Evolutionary conservation across 2,329 filamentous ascomycete genomes (phyloP).

Genomic region (Talaromyces pinophilus): DNA sequence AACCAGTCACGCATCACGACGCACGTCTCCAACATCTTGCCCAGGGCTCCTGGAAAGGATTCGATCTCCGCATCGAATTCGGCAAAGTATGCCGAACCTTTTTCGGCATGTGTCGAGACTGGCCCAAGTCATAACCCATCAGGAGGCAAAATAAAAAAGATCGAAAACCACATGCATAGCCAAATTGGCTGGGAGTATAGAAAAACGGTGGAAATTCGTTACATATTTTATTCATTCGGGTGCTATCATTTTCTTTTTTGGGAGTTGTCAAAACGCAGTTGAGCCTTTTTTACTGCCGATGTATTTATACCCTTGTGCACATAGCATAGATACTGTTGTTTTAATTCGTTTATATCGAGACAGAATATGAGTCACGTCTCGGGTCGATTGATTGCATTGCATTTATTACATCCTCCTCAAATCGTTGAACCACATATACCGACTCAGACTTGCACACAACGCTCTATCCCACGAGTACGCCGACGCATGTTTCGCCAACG

Average conservation of each 20-base stretch:
- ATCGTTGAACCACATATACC: constrained; percentile 47
- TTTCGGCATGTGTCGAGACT: constrained; percentile 35
- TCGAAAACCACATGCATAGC: constrained; percentile 5
- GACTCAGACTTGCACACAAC: constrained; percentile 44
- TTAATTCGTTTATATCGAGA: neutral
- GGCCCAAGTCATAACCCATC: constrained; percentile 29
- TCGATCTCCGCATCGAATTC: constrained; percentile 31
- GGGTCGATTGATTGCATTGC: neutral
- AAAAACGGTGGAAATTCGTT: constrained; percentile 1
- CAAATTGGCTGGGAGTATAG: neutral
- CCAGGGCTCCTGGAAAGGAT: constrained; percentile 36
- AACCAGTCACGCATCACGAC: constrained; percentile 32
- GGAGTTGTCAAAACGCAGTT: constrained; percentile 5
- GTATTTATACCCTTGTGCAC: constrained; percentile 19
- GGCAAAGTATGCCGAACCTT: constrained; percentile 38
- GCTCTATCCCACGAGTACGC: constrained; percentile 47
- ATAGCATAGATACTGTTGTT: constrained; percentile 17
- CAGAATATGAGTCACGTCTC: neutral
- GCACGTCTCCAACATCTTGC: constrained; percentile 35
- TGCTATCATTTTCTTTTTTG: neutral
- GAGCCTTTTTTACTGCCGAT: constrained; percentile 5
- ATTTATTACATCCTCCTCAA: constrained; percentile 22
- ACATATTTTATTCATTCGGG: neutral
- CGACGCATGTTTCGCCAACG: constrained; percentile 41
- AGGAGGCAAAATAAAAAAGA: neutral